phyloP scores from a whole-genome alignment of 2,329 filamentous ascomycete species.

The Neofusicoccum parvum region DNA sequence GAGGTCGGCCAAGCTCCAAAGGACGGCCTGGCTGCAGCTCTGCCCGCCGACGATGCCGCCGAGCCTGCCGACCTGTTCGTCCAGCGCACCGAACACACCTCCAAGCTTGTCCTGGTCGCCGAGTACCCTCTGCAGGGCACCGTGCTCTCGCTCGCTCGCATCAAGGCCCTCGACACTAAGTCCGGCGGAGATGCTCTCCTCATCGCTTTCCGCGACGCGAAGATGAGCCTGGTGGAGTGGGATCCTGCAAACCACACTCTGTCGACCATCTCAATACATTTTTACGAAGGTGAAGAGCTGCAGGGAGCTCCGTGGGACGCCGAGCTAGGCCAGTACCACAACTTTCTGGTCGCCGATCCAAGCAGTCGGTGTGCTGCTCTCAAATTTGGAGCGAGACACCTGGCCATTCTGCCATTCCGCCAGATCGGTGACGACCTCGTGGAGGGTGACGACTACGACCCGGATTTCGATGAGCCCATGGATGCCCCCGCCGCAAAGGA shows the following conservation, averaged over 20 bases:
- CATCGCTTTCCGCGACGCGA: conserved; percentile 84
- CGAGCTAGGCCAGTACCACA: conserved; percentile 73
- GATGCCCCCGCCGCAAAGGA: conserved; percentile 33
- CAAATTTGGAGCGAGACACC: conserved; percentile 84
- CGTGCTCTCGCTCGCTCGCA: conserved; percentile 76
- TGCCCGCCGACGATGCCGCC: conserved; percentile 47
- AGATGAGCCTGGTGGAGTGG: conserved; percentile 93
- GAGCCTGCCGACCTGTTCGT: conserved; percentile 29
- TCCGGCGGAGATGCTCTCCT: conserved; percentile 83
- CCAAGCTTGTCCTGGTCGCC: conserved; percentile 80
- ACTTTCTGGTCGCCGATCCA: conserved; percentile 84
- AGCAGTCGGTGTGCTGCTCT: conserved; percentile 90
- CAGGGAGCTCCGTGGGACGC: conserved; percentile 80
- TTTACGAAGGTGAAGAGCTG: conserved; percentile 93
- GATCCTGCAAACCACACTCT: conserved; percentile 78
- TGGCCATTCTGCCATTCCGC: conserved; percentile 92
- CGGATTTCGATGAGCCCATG: conserved; percentile 67
- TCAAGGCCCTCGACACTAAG: conserved; percentile 72
- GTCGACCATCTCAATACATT: conserved; percentile 91
- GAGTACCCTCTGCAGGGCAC: conserved; percentile 85
- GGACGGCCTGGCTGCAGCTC: conserved; percentile 49
- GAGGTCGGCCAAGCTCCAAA: conserved; percentile 49
- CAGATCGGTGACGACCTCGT: conserved; percentile 84
- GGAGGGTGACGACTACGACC: conserved; percentile 83
- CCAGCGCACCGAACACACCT: conserved; percentile 65